Percentiles rank a stretch among this genome's conserved stretches.
Conservation (phyloP, 192 early-diverging fungal genomes). For the Podila horticola region DNA sequence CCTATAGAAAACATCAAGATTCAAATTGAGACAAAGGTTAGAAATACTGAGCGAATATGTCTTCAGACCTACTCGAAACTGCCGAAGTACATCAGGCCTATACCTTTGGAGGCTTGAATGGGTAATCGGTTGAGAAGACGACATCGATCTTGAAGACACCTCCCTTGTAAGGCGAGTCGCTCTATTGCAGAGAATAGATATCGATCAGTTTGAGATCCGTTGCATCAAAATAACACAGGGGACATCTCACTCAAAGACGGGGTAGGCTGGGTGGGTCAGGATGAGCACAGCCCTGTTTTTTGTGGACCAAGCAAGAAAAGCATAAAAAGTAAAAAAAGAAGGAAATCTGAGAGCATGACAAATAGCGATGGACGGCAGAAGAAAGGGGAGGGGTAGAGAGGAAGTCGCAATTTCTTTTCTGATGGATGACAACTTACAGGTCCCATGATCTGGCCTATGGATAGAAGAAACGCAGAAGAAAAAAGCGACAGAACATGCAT, state of each 20-base stretch:
- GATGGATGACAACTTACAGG: conserved; percentile 61
- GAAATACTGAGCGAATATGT: too few species aligned
- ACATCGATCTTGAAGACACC: conserved; percentile 79
- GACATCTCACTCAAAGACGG: too few species aligned
- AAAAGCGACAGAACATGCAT: background rate
- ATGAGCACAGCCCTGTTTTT: too few species aligned
- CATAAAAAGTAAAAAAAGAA: too few species aligned
- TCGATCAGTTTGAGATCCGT: background rate
- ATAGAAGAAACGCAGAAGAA: background rate
- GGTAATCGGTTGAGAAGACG: conserved; percentile 78
- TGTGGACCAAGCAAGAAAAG: too few species aligned
- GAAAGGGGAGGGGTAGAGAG: too few species aligned
- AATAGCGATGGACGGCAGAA: background rate
- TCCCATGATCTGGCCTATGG: conserved; percentile 55
- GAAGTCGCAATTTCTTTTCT: too few species aligned
- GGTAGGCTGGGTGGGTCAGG: too few species aligned
- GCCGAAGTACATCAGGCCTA: background rate
- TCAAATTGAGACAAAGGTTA: background rate
- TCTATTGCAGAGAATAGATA: conserved; percentile 30
- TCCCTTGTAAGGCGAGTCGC: conserved; percentile 71
- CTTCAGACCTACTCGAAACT: background rate
- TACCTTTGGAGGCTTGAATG: conserved; percentile 86
- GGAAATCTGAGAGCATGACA: background rate
- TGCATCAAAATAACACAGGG: too few species aligned
- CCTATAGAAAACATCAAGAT: conserved; percentile 41